Evolutionary conservation across 495 filamentous ascomycete genomes (phyloP).

Genomic region (Aspergillus coremiiformis): DNA sequence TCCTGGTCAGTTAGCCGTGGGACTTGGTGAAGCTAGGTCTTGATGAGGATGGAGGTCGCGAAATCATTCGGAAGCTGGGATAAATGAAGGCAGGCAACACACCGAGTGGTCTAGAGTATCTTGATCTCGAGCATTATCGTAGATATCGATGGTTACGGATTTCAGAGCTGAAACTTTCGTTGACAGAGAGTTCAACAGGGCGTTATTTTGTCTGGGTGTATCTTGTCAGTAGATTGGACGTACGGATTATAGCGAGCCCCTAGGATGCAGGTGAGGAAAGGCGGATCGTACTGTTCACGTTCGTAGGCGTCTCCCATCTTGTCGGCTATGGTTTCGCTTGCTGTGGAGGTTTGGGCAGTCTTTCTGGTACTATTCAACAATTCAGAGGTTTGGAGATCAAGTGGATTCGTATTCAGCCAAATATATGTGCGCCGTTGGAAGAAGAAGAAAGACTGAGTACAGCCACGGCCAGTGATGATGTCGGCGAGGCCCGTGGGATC

Average conservation of each 20-base stretch:
- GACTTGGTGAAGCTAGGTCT: background rate
- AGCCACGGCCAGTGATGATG: background rate
- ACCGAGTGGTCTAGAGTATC: slow-evolving; percentile 81
- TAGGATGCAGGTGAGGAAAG: slow-evolving; percentile 1
- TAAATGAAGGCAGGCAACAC: slow-evolving; percentile 22
- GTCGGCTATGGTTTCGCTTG: background rate
- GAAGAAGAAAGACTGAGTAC: no score
- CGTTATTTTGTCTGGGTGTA: slow-evolving; percentile 73
- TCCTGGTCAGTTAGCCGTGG: background rate
- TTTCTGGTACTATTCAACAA: background rate
- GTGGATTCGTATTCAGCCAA: background rate
- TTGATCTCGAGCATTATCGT: slow-evolving; percentile 85
- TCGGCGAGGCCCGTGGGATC: background rate
- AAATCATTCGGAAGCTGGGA: background rate
- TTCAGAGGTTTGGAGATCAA: background rate
- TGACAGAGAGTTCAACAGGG: slow-evolving; percentile 83
- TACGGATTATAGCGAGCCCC: background rate
- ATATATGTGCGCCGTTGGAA: no score
- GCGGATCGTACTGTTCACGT: slow-evolving; percentile 60
- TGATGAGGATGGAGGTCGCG: background rate
- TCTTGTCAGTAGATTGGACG: slow-evolving; percentile 3
- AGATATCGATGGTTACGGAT: slow-evolving; percentile 96
- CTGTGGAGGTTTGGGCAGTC: background rate
- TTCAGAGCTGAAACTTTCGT: slow-evolving; percentile 86
- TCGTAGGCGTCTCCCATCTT: slow-evolving; percentile 93